Percentiles rank a stretch among this genome's conserved stretches.
phyloP scores from a whole-genome alignment of 1,284 basidiomycete genomes.

The Apiotrichum mycotoxinovorans region DNA sequence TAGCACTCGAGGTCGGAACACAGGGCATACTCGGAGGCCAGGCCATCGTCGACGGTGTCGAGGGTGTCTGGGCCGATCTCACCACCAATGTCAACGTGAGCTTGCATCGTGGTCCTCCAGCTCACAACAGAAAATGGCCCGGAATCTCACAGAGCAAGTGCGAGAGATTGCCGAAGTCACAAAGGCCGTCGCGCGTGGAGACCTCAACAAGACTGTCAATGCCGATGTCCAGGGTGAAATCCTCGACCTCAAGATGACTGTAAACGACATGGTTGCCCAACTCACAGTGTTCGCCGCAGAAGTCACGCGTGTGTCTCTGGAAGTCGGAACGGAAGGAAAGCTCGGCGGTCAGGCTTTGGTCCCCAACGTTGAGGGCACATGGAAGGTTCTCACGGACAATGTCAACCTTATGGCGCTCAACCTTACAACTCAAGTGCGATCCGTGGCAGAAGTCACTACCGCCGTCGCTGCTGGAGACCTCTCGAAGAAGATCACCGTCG shows the following conservation, averaged over 20 bases:
- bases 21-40: constrained; percentile 91
- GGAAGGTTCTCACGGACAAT: constrained; percentile 92
- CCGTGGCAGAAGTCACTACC: constrained; percentile 96
- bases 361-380: constrained; percentile 82
- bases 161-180: constrained; percentile 96
- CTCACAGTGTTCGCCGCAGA: constrained; percentile 57
- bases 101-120: background rate
- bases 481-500: constrained; percentile 83
- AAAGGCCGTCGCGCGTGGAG: constrained; percentile 91
- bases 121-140: constrained; percentile 68
- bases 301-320: constrained; percentile 78
- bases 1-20: constrained; percentile 87
- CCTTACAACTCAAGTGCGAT: constrained; percentile 92
- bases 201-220: constrained; percentile 81
- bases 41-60: constrained; percentile 84
- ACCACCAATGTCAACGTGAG: constrained; percentile 81
- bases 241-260: constrained; percentile 73
- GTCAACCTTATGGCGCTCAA: constrained; percentile 71
- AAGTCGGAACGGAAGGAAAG: constrained; percentile 93
- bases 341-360: constrained; percentile 90
- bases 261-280: constrained; percentile 55
- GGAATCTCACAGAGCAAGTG: constrained; percentile 93
- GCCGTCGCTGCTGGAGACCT: constrained; percentile 92
- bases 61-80: constrained; percentile 90
- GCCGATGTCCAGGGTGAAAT: constrained; percentile 98